phyloP scores from a whole-genome alignment of 2,329 filamentous ascomycete genomes.

The Neocatenulostroma microsporum region DNA sequence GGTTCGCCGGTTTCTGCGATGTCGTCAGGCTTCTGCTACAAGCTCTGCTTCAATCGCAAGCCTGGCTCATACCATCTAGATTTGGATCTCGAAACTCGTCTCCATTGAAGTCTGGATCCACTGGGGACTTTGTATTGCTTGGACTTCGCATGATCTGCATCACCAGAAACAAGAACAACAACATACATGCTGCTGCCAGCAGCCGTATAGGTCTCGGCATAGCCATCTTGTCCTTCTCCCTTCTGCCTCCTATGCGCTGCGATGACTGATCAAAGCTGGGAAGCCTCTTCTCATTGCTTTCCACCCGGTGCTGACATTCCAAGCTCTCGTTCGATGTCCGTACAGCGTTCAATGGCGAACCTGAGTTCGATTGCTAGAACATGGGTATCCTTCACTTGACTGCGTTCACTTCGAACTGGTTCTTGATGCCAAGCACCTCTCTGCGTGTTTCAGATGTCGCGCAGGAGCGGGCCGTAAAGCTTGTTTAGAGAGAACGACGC shows the following conservation, averaged over 20 bases:
- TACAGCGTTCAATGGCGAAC: too few species aligned
- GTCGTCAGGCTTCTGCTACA: not conserved
- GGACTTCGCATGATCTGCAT: constrained; percentile 63
- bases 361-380: too few species aligned
- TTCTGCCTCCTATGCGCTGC: constrained; percentile 11
- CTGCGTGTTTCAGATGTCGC: too few species aligned
- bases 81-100: constrained; percentile 75
- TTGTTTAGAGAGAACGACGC: not conserved
- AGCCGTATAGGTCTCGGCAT: constrained; percentile 77
- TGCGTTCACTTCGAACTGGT: too few species aligned
- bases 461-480: too few species aligned
- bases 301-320: not conserved
- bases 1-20: constrained; percentile 79
- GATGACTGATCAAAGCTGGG: constrained; percentile 6
- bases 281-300: not conserved
- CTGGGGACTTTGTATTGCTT: constrained; percentile 31
- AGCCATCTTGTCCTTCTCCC: constrained; percentile 54
- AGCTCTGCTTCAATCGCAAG: not conserved
- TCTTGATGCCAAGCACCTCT: not conserved
- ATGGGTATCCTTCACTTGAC: too few species aligned
- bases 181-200: constrained; percentile 61
- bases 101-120: constrained; percentile 35
- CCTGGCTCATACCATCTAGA: constrained; percentile 61
- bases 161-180: constrained; percentile 71
- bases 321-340: too few species aligned